Conservation (phyloP, 164 flowering plant genomes). For the Vitis rupestris region DNA sequence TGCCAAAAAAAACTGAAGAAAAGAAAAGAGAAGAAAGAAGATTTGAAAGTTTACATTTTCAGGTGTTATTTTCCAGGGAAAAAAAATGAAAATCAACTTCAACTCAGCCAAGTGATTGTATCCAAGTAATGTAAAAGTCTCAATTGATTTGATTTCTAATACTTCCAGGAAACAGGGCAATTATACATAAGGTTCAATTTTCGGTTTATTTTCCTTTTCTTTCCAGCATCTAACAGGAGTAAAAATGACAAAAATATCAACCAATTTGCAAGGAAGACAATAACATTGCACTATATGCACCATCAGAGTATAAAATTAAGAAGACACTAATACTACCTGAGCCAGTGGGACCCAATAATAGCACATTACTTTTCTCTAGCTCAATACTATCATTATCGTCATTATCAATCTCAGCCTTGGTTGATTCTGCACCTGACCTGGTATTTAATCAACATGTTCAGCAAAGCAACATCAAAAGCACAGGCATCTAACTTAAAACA, state of each 20-base stretch:
- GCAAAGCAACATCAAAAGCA: neutral
- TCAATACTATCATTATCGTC: conserved; percentile 31
- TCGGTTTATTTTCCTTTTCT: no score
- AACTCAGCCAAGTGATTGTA: no score
- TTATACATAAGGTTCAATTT: no score
- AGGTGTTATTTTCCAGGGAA: no score
- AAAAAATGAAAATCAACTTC: no score
- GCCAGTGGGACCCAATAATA: conserved; percentile 51
- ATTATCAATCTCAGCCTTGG: conserved; percentile 9
- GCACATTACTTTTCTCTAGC: conserved; percentile 48
- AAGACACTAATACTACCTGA: conserved; percentile 26
- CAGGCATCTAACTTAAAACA: neutral
- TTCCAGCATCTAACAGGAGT: neutral
- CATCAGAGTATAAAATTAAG: neutral
- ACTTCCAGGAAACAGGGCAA: no score
- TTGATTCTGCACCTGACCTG: conserved; percentile 20
- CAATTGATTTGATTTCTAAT: no score
- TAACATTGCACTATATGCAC: neutral
- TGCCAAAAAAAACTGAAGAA: no score
- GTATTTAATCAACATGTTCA: conserved; percentile 5
- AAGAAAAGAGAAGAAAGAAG: no score
- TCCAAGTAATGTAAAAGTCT: no score
- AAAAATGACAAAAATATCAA: neutral
- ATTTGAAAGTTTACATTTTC: no score
- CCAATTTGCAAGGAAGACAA: neutral